Evolutionary conservation across 225 moss, liverwort and hornwort genomes (phyloP).

Genomic region (Polytrichum commune): DNA sequence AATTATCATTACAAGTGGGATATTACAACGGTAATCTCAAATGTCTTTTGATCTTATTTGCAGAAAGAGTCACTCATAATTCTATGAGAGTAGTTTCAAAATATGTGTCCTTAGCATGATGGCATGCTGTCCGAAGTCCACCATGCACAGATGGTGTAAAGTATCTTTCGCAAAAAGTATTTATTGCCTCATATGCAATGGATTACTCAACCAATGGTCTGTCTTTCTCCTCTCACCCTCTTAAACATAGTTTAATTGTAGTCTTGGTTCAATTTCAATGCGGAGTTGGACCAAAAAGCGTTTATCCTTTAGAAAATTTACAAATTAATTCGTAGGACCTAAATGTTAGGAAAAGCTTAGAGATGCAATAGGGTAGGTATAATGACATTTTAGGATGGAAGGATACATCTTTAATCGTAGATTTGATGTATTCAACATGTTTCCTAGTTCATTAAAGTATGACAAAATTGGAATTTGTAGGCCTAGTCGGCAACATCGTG

Average conservation of each 20-base stretch:
- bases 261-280: conserved; percentile 35
- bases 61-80: conserved; percentile 26
- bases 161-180: conserved; percentile 27
- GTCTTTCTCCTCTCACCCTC: conserved; percentile 28
- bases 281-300: conserved; percentile 27
- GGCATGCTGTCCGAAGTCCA: conserved; percentile 61
- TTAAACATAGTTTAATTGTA: conserved; percentile 41
- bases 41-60: too few species aligned
- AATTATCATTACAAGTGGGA: too few species aligned
- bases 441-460: too few species aligned
- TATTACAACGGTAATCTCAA: too few species aligned
- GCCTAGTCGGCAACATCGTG: too few species aligned
- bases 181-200: conserved; percentile 38
- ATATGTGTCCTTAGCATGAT: conserved; percentile 46
- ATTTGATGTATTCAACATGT: too few species aligned
- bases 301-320: conserved; percentile 20
- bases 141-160: conserved; percentile 43
- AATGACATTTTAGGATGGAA: too few species aligned
- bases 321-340: neutral
- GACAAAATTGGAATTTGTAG: too few species aligned
- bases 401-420: too few species aligned
- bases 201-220: conserved; percentile 54
- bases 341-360: too few species aligned
- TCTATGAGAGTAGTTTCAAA: conserved; percentile 36
- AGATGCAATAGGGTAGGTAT: too few species aligned